phyloP scores from a whole-genome alignment of 768 basidiomycete genomes.

The Amanita fuliginea region DNA sequence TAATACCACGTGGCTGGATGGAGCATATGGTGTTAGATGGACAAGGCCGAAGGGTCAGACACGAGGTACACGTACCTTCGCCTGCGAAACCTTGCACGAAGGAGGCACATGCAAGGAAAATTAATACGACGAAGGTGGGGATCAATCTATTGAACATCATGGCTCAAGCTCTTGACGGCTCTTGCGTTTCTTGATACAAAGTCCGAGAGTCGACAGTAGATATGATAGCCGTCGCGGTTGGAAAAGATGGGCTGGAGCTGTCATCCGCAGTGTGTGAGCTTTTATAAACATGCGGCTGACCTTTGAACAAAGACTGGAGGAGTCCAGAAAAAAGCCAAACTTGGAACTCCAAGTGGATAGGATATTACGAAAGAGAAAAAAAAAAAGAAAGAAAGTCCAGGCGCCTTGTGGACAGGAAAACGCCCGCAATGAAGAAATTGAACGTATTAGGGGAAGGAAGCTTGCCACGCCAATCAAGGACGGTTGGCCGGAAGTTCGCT shows the following conservation, averaged over 20 bases:
- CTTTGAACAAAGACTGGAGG: background rate
- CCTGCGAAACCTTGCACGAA: constrained; percentile 7
- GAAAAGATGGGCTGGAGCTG: background rate
- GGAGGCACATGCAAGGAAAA: background rate
- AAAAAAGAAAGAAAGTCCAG: too few species aligned
- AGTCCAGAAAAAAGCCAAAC: background rate
- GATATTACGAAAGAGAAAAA: too few species aligned
- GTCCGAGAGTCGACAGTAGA: background rate
- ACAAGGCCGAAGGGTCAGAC: background rate
- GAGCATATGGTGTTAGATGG: constrained; percentile 1
- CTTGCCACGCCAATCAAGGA: background rate
- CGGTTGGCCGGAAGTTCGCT: background rate
- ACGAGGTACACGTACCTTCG: constrained; percentile 9
- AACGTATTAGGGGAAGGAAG: background rate
- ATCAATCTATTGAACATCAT: background rate
- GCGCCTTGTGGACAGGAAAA: background rate
- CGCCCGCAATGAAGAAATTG: background rate
- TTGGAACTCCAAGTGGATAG: background rate
- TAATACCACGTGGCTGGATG: constrained; percentile 13
- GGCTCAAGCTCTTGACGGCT: background rate
- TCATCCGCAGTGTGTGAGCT: background rate
- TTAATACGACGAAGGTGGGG: background rate
- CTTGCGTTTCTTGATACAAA: background rate
- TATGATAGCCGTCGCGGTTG: background rate
- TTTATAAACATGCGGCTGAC: background rate